phyloP scores from a whole-genome alignment of 169 alveolate species.

The Babesia ovata region DNA sequence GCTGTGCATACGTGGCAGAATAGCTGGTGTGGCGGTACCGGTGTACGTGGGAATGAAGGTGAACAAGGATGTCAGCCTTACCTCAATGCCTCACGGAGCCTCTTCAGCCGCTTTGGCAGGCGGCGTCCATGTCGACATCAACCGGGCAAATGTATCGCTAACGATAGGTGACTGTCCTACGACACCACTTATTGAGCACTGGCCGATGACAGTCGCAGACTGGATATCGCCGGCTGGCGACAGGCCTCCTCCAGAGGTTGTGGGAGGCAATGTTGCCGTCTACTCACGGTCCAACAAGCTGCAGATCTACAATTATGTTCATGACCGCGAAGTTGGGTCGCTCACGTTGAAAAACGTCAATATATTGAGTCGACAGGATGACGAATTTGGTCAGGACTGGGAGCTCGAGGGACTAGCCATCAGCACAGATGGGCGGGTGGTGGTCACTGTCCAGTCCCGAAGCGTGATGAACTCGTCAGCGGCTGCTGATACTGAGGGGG shows the following conservation, averaged over 20 bases:
- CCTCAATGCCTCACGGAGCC: background rate
- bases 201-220: constrained; percentile 36
- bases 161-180: constrained; percentile 11
- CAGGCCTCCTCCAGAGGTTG: background rate
- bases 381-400: constrained; percentile 61
- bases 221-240: background rate
- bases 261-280: constrained; percentile 55
- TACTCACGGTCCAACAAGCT: constrained; percentile 47
- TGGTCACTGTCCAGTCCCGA: constrained; percentile 43
- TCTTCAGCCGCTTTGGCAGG: background rate
- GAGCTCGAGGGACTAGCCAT: constrained; percentile 21
- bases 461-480: constrained; percentile 4
- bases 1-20: constrained; percentile 14
- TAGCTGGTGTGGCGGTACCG: constrained; percentile 47
- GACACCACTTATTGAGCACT: constrained; percentile 25
- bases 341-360: constrained; percentile 45
- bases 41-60: constrained; percentile 40
- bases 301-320: constrained; percentile 50
- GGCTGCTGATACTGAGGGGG: background rate
- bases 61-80: constrained; percentile 28
- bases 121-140: background rate
- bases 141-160: constrained; percentile 9
- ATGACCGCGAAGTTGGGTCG: constrained; percentile 46
- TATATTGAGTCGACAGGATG: constrained; percentile 56
- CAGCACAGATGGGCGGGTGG: constrained; percentile 31